These are phyloP conservation scores for Fusarium armeniacum DNA, from an alignment of 2,329 filamentous ascomycete species.

Conservation along the genomic window DNA sequence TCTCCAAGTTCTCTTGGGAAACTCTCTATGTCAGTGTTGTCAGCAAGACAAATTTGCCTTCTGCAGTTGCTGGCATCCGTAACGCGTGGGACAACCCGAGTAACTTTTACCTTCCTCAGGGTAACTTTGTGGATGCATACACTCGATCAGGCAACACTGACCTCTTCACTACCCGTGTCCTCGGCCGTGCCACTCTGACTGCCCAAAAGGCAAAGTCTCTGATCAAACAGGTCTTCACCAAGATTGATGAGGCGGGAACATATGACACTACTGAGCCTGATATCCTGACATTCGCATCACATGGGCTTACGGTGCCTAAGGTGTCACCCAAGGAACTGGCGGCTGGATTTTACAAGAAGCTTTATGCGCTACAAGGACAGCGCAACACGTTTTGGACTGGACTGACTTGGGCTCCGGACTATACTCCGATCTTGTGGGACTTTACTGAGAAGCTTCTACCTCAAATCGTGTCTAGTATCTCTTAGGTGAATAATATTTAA, in stretches of 20 bases:
- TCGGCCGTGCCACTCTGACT: constrained; percentile 14
- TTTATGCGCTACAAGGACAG: constrained; percentile 54
- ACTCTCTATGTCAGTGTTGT: constrained; percentile 45
- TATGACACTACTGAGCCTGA: constrained; percentile 16
- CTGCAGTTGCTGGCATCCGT: constrained; percentile 11
- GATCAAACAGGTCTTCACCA: constrained; percentile 11
- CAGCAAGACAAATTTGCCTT: constrained; percentile 33
- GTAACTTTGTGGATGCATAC: constrained; percentile 28
- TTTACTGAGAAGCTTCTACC: constrained; percentile 43
- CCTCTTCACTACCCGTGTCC: constrained; percentile 27
- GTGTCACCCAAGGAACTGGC: constrained; percentile 50
- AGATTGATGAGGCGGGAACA: constrained; percentile 21
- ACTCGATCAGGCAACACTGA: not conserved
- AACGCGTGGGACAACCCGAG: constrained; percentile 28
- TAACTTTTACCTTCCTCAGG: constrained; percentile 20
- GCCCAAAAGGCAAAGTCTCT: constrained; percentile 5
- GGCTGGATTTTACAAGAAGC: constrained; percentile 53
- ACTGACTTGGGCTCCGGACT: constrained; percentile 41
- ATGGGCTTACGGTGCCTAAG: constrained; percentile 39
- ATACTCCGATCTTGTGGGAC: constrained; percentile 46
- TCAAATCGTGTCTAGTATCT: constrained; percentile 13
- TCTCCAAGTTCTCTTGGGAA: constrained; percentile 47
- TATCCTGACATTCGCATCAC: constrained; percentile 38
- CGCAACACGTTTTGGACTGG: constrained; percentile 57
- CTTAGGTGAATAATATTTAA: too few relatives aligned